These are phyloP conservation scores for Fraxinus baroniana DNA, from an alignment of 305 asterid species.

Conservation along the genomic window DNA sequence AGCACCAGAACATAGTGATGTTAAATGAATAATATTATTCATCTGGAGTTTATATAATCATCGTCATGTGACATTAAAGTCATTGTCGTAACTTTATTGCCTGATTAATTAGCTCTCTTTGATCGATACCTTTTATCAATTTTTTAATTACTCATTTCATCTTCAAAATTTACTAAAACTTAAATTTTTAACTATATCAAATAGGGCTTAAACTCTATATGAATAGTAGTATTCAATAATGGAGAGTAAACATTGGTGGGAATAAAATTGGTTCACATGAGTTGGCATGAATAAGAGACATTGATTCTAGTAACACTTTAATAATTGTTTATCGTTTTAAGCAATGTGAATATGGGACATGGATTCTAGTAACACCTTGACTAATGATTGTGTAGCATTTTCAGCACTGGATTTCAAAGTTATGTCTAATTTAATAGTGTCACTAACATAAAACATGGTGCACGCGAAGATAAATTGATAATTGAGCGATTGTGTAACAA, in stretches of 20 bases:
- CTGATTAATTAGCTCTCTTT: not conserved
- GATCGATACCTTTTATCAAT: too few species aligned
- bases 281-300: not conserved
- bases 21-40: too few species aligned
- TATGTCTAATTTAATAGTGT: not conserved
- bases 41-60: not conserved
- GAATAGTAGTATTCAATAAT: too few species aligned
- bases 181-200: too few species aligned
- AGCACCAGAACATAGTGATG: too few species aligned
- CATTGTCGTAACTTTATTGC: too few species aligned
- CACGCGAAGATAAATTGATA: not conserved
- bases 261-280: not conserved
- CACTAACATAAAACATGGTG: not conserved
- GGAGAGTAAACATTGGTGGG: not conserved
- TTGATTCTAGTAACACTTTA: too few species aligned
- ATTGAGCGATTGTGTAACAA: not conserved
- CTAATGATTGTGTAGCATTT: not conserved
- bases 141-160: too few species aligned
- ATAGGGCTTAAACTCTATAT: too few species aligned
- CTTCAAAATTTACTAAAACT: not conserved
- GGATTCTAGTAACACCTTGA: too few species aligned
- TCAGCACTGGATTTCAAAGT: not conserved
- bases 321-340: too few species aligned
- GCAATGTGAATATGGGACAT: too few species aligned
- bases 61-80: not conserved